Evolutionary conservation across 345 rosid genomes (phyloP), one percentile per base, ranked within the genome.

Genomic region (Arabis hirsuta): DNA sequence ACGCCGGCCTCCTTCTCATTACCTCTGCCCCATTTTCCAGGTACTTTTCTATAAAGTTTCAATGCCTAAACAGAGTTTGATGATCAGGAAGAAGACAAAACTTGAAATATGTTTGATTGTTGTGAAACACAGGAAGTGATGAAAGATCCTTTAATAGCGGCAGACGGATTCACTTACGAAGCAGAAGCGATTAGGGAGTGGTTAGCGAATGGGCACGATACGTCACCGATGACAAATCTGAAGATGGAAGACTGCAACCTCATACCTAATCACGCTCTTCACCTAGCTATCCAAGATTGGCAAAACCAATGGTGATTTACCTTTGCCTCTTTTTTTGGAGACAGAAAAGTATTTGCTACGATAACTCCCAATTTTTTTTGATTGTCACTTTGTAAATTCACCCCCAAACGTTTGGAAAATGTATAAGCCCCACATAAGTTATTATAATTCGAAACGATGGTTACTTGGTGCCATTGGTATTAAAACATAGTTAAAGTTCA

Each of bases 221-320:
- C 89, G 6, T 93, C 98, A 4, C 98, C 97, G 0, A 93, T 93
- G 98, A 93, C 98, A 44, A 93, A 93, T 80, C 84, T 90, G 20
- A 80, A 77, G 82, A 88, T 93, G 47, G 86, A 81, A 59, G 85
- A 89, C 80, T 83, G 86, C 73, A 67, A 79, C 52, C 83, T 93
- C 43, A 80, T 93, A 70, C 97, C 92, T 20, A 93, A 93, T 75
- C 84, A 90, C 32, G 92, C 96, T 50, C 94, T 93, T 55, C 87
- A 80, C 76, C 84, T 78, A 13, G 98, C 98, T 42, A 93, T 93
- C 70, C 85, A 78, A 74, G 97, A 87, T 65, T 93, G 94, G 98
- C 83, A 62, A 74, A 88, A 83, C 58, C 81, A 67, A 67, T 74
- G 84, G 79, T 91, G 84, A 84, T 73, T 29, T 9, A 32, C 54